phyloP scores from a whole-genome alignment of 257 asterid genomes.

The Rauvolfia tetraphylla region DNA sequence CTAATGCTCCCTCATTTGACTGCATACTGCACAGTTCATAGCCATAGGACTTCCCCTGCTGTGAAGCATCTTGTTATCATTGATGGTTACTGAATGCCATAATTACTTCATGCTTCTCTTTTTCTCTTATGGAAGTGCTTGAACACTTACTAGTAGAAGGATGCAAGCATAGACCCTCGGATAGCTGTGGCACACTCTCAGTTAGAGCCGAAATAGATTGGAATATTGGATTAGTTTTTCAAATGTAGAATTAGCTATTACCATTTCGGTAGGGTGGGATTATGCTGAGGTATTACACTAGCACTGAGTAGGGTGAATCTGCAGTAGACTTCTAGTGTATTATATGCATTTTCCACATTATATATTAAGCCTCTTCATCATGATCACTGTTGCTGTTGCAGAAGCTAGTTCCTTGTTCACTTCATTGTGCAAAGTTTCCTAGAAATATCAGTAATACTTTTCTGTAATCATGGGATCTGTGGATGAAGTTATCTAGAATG shows the following conservation, averaged over 20 bases:
- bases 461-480: not conserved
- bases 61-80: no score
- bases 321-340: not conserved
- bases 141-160: not conserved
- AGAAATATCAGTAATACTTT: not conserved
- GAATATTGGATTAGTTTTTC: not conserved
- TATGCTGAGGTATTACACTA: not conserved
- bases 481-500: not conserved
- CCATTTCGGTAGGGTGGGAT: not conserved
- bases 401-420: not conserved
- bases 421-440: not conserved
- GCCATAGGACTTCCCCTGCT: not conserved
- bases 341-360: not conserved
- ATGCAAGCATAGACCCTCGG: not conserved
- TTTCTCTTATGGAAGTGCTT: not conserved
- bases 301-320: not conserved
- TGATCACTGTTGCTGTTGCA: not conserved
- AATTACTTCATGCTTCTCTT: not conserved
- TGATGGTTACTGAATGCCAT: not conserved
- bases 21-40: not conserved
- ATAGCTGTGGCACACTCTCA: not conserved
- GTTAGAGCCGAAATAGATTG: not conserved
- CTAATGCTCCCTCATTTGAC: not conserved
- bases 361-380: not conserved
- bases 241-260: not conserved